Base-by-base conservation (phyloP, 2,329 filamentous ascomycete genomes). In the Pestalotiopsis sp. region DNA sequence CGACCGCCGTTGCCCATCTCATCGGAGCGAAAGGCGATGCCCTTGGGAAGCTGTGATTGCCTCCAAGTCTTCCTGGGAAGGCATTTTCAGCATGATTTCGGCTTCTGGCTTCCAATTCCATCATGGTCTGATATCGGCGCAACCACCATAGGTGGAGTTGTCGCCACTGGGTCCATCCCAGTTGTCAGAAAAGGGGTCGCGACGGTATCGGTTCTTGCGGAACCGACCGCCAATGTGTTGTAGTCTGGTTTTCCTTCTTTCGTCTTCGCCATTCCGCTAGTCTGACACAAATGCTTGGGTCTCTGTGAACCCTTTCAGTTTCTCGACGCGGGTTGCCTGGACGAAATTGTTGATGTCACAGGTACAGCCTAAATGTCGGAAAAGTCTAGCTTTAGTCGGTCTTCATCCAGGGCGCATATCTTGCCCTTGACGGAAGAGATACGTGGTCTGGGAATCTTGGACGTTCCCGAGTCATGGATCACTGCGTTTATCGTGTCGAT, bases 31-130 rank as follows among this genome's bases (percentile, higher is more conserved):
- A 66, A 69, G 2, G 59, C 14, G 36, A 65, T 4, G 60, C 68
- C 68, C 52, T 65, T 69, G 23, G 68, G 68, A 45, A 69, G 41
- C 25, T 25, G 25, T 25, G 25, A 25, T 25, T 25, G 25, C 25
- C 25, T 25, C 25, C 25, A 25, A 25, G 25, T 25, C 25, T 25
- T 25, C 25, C 25, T 25, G 25, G 25, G 25, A 25, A 25, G 25
- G 25, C 25, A 25, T 25, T 25, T 25, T 25, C 25, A 25, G 25
- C 25, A 25, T 25, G 25, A 25, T 25, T 25, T 25, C 25, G 25
- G 25, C 25, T 25, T 25, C 25, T 25, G 25, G 25, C 25, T 25
- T 25, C 25, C 25, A 25, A 25, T 25, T 25, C 25, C 25, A 25
- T 25, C 25, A 25, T 25, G 25, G 25, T 25, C 25, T 25, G 25